Evolutionary conservation across 1,284 basidiomycete species (phyloP), one percentile per base, ranked within the genome.

Genomic region (Thelephora terrestris): DNA sequence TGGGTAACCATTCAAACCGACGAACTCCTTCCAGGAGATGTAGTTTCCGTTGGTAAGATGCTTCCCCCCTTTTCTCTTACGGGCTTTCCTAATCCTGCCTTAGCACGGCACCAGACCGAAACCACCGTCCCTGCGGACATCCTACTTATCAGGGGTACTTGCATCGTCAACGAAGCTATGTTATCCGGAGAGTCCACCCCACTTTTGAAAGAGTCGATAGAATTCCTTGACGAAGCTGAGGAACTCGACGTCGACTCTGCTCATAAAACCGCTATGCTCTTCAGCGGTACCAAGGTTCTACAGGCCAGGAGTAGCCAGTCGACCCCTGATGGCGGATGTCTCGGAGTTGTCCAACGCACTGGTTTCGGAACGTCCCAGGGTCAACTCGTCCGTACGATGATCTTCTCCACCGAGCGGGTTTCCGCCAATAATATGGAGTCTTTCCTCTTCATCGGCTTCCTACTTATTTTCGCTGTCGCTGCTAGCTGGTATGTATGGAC

Each of bases 91-190:
- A 47, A 50, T 36, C 52, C 23, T 21, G 25, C 5, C 21, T 9
- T 53, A 80, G 85, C 80, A 42, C 85, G 88, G 50, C 80, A 85
- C 49, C 83, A 85, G 57, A 73, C 76, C 6, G 92, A 94, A 63
- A 92, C 90, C 0, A 85, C 83, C 36, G 80, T 95, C 27, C 91
- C 93, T 2, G 93, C 91, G 16, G 94, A 97, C 62, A 78, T 96
- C 39, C 76, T 97, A 5, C 76, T 97, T 14, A 68, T 96, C 14
- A 80, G 84, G 47, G 93, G 94, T 5, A 89, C 90, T 1, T 87
- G 84, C 56, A 97, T 97, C 58, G 92, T 96, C 53, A 97, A 96
- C 64, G 93, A 97, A 64, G 93, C 94, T 16, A 97, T 97, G 94
- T 71, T 97, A 5, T 95, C 91, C 1, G 94, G 94, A 48, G 93